Base-by-base conservation (phyloP, 129 eudicot species). In the Chrysanthemum makinoi region DNA sequence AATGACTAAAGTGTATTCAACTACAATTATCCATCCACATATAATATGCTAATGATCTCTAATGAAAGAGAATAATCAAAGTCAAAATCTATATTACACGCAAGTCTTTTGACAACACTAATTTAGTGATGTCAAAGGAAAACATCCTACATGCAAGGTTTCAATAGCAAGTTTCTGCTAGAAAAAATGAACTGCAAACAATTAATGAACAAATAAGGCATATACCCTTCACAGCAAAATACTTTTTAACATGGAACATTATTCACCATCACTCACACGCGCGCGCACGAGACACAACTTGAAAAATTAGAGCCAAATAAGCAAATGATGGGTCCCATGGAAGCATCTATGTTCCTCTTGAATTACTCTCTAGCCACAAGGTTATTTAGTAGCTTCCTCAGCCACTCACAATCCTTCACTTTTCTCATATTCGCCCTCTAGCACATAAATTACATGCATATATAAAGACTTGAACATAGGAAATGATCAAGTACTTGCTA, bases 401-500 rank as follows among this genome's bases (percentile, higher is more conserved):
- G 78, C 78, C 78, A 74, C 72, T 62, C 46, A 58, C 56, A 71
- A 43, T 14, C 24, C 57, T 72, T 72, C 67, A 65, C 71, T 65
- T 68, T 28, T 50, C 39, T 49, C 35, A n/a, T 46, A 76, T 68
- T 69, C 80, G 12, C 55, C 55, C 53, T 47, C 55, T 47, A 30
- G 22, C 73, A 64, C 77, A 78, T 30, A 58, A 66, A 58, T 52
- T 48, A 65, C 69, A 68, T 73, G 79, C 58, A 73, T 73, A 66
- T 73, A 72, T 65, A 73, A 60, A 59, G 10, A 61, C 81, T 54
- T 24, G 2, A 17, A 60, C 43, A 69, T 57, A 61, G 30, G 62
- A 55, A 49, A 63, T 47, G 33, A 46, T 44, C 56, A 66, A 43
- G 24, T 64, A 79, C 26, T 66, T 47, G 30, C 26, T 46, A 49